Base-by-base conservation (phyloP, 2,329 filamentous ascomycete genomes). In the Penicillium sp. region DNA sequence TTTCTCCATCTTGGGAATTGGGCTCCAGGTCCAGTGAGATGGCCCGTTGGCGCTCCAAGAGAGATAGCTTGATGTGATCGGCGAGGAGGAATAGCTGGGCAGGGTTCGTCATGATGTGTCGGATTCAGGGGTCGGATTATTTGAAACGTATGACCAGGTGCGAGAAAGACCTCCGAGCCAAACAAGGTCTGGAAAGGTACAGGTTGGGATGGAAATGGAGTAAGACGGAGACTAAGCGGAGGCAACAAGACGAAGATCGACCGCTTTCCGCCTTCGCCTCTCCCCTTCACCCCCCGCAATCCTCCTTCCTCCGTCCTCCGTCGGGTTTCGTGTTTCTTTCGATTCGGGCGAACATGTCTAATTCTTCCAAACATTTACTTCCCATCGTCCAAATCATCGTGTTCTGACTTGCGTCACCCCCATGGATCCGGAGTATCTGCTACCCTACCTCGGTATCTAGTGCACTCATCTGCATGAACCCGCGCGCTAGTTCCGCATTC, bases 1-100 rank as follows among this genome's bases (percentile, higher is more conserved):
- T 92, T 72, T 96, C 90, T 39, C 89, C 88, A 77, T 97, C 92
- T 74, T 96, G 91, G 18, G 87, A 86, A 70, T 89, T 89, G 47
- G 85, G 85, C 55, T 91, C 85, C 52, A 96, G 83, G 63, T 91
- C 87, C 43, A 96, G 83, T 13, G 86, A 89, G 66, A 91, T 86
- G 46, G 92, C 91, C 55, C 93, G 87, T 77, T 96, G 88, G 55
- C 93, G 87, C 79, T 97, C 94, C 24, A 97, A 86, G 14, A 99
- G 83, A 13, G 92, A 96, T 58, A 97, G 85, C 77, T 97, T 97
- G 81, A 97, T 90, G 76, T 97, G 93, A 77, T 99, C 94, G 68
- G 92, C 91, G 54, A 97, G 86, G 50, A 97, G 88, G 72, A 92
- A 91, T 63, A 97, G 87, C 75, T 97, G 92, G 13, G 82, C 81